Evolutionary conservation across 2,329 filamentous ascomycete genomes (phyloP).

Genomic region (Cyclaneusma minus): DNA sequence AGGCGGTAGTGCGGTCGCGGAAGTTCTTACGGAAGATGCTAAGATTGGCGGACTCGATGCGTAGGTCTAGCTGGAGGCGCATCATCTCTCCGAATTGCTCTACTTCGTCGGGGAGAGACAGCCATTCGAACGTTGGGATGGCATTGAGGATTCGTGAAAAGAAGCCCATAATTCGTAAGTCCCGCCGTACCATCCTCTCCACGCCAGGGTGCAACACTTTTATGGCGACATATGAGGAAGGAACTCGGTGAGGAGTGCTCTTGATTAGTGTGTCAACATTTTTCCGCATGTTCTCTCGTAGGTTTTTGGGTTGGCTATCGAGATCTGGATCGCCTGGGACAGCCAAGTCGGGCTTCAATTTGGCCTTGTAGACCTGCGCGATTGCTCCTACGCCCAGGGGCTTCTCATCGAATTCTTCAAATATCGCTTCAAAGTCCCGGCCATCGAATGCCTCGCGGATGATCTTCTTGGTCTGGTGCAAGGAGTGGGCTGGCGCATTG

Average conservation of each 20-base stretch:
- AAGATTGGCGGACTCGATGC: slow-evolving; percentile 87
- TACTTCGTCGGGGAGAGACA: slow-evolving; percentile 90
- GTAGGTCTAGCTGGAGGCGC: slow-evolving; percentile 86
- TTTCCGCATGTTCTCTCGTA: slow-evolving; percentile 56
- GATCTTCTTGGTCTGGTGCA: slow-evolving; percentile 63
- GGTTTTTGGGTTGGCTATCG: slow-evolving; percentile 31
- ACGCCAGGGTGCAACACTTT: slow-evolving; percentile 91
- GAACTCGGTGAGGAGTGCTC: slow-evolving; percentile 68
- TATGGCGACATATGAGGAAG: slow-evolving; percentile 84
- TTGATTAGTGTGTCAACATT: slow-evolving; percentile 81
- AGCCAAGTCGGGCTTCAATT: slow-evolving; percentile 65
- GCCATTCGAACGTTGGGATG: slow-evolving; percentile 91
- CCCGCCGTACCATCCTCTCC: slow-evolving; percentile 77
- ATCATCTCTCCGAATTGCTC: slow-evolving; percentile 96
- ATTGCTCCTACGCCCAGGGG: slow-evolving; percentile 92
- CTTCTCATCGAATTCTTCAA: slow-evolving; percentile 83
- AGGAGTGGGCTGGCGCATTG: slow-evolving; percentile 79
- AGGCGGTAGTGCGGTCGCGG: slow-evolving; percentile 76
- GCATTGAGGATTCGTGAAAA: slow-evolving; percentile 74
- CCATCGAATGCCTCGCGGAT: slow-evolving; percentile 72
- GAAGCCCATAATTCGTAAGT: slow-evolving; percentile 85
- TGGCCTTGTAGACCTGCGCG: slow-evolving; percentile 94
- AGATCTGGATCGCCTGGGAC: slow-evolving; percentile 41
- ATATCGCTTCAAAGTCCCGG: slow-evolving; percentile 73
- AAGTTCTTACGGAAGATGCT: slow-evolving; percentile 83